Base-by-base conservation (phyloP, 2,329 filamentous ascomycete genomes). In the Colletotrichum plurivorum region DNA sequence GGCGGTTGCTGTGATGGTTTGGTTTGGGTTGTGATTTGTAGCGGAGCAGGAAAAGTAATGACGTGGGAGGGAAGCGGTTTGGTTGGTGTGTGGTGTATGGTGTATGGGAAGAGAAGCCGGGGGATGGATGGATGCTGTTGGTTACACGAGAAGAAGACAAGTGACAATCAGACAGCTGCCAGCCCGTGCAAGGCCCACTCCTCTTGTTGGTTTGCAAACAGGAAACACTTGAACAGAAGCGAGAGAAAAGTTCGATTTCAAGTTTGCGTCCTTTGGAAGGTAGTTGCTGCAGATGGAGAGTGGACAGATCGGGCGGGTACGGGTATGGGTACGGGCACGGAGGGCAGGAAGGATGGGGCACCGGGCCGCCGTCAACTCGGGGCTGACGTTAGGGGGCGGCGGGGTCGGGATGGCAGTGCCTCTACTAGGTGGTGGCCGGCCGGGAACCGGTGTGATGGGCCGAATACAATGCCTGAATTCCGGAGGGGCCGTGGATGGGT, bases 301-400 rank as follows among this genome's bases (percentile, higher is more conserved):
- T 25, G 36, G 64, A 45, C 22, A 10, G 59, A 51, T 46, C 54
- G 13, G 46, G 20, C 22, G 22, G 22, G 22, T 25, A 22, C 55
- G 55, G 57, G 56, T 59, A 36, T 18, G 43, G 53, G 18, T 49
- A 22, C 51, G 45, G 36, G 48, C 45, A 31, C 48, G 46, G 65
- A 64, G 25, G 25, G 46, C 59, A 54, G 22, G 20, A 31, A 39
- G 45, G 48, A 36, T 36, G 31, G 31, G 31, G 31, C 31, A 36
- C 25, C 48, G 46, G 46, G 46, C 65, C 60, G 66, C 66, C 39
- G 51, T 46, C 12, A 13, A 51, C 31, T 56, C 66, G 55, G 66
- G 53, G 54, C 61, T 68, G 48, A 59, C 41, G 65, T 65, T 59
- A 46, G 31, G 56, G 41, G n/a, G n/a, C n/a, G n/a, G 45, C 41